phyloP scores from a whole-genome alignment of 2,329 filamentous ascomycete genomes.

The Fusarium mundagurra region DNA sequence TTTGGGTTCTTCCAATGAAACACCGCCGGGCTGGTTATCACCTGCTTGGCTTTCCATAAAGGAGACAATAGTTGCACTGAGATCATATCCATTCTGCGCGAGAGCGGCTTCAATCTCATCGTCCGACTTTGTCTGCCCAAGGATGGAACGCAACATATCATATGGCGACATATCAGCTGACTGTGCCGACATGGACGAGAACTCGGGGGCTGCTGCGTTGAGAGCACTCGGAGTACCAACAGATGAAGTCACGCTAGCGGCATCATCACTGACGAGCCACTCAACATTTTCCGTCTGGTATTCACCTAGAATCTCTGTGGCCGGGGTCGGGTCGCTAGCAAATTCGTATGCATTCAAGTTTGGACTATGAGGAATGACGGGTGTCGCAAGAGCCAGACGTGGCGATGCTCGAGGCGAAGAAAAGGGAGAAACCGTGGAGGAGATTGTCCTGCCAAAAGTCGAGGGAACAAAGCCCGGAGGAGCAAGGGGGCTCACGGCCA shows the following conservation, averaged over 20 bases:
- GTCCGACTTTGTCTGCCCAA: constrained; percentile 88
- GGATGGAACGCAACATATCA: constrained; percentile 94
- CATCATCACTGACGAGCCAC: constrained; percentile 93
- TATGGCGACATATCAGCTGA: constrained; percentile 96
- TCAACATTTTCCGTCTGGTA: constrained; percentile 95
- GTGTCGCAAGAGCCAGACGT: constrained; percentile 87
- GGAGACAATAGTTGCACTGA: constrained; percentile 89
- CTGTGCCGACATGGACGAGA: constrained; percentile 65
- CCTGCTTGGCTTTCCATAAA: constrained; percentile 78
- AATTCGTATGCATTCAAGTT: constrained; percentile 96
- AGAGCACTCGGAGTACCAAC: constrained; percentile 74
- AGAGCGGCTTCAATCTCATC: constrained; percentile 95
- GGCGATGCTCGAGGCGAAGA: constrained; percentile 93
- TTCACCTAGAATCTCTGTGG: constrained; percentile 88
- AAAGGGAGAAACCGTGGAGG: constrained; percentile 86
- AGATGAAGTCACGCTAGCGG: constrained; percentile 81
- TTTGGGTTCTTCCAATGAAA: constrained; percentile 64
- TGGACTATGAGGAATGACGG: constrained; percentile 91
- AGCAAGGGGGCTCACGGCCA: constrained; percentile 83
- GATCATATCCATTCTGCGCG: constrained; percentile 88
- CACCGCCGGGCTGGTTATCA: constrained; percentile 42
- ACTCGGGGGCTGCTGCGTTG: constrained; percentile 85
- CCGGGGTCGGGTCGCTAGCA: constrained; percentile 80
- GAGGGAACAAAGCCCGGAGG: constrained; percentile 85
- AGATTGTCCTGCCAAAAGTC: constrained; percentile 77